phyloP scores from a whole-genome alignment of 441 rosid genomes.

The Bocquillonia castaneifolia region DNA sequence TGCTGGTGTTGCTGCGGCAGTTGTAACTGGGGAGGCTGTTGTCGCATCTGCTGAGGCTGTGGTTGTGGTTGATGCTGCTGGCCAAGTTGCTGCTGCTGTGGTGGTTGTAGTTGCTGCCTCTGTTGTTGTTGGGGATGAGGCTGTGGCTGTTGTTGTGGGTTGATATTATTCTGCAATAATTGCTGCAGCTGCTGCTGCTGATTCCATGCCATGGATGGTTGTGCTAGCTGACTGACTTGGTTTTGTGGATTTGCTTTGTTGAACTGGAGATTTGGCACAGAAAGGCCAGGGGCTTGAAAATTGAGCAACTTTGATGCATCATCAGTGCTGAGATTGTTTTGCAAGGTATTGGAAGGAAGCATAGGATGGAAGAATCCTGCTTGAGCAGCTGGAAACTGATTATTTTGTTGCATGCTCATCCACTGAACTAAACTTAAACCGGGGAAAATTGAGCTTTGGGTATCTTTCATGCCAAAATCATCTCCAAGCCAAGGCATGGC shows the following conservation, averaged over 20 bases:
- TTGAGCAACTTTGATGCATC: conserved; percentile 82
- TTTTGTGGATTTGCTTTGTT: conserved; percentile 56
- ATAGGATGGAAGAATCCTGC: conserved; percentile 65
- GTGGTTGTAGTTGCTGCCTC: conserved; percentile 27
- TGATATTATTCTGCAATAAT: conserved; percentile 44
- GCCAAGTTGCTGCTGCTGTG: conserved; percentile 35
- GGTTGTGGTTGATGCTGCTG: conserved; percentile 36
- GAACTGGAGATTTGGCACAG: conserved; percentile 57
- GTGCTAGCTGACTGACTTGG: conserved; percentile 59
- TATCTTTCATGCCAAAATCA: conserved; percentile 73
- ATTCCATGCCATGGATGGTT: conserved; percentile 55
- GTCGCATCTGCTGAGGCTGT: conserved; percentile 24
- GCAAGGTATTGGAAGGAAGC: conserved; percentile 50
- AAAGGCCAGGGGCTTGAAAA: conserved; percentile 65
- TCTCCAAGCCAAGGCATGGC: conserved; percentile 97
- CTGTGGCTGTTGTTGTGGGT: conserved; percentile 34
- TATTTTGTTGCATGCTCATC: conserved; percentile 97
- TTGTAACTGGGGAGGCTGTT: conserved; percentile 13
- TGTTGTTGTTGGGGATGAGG: conserved; percentile 38
- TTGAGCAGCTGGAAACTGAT: conserved; percentile 66
- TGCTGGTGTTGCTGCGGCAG: conserved; percentile 38
- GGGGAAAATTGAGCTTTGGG: conserved; percentile 66
- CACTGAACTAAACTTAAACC: conserved; percentile 93
- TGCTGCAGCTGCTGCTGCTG: conserved; percentile 88
- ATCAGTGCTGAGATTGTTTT: conserved; percentile 51